These are phyloP conservation scores for Albophoma yamanashiensis DNA, from an alignment of 2,329 filamentous ascomycete species.

Conservation along the genomic window DNA sequence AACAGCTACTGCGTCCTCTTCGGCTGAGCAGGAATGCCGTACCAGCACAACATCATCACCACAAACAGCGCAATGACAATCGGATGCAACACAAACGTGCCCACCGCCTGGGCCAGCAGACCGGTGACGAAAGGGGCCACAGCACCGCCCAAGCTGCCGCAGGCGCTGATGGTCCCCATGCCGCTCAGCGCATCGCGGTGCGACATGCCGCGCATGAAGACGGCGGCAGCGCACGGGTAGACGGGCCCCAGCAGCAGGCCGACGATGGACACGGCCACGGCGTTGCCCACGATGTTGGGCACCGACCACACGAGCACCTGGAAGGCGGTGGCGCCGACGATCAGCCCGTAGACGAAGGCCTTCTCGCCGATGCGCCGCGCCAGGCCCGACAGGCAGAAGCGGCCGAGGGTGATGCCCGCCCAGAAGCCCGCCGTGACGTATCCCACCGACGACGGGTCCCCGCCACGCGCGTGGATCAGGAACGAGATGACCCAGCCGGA, in stretches of 20 bases:
- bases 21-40: constrained; percentile 38
- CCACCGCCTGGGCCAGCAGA: constrained; percentile 48
- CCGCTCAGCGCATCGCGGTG: constrained; percentile 49
- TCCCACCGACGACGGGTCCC: constrained; percentile 59
- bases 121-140: constrained; percentile 57
- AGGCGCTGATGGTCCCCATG: constrained; percentile 58
- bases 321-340: constrained; percentile 51
- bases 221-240: constrained; percentile 60
- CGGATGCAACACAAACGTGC: constrained; percentile 55
- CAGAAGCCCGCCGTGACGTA: constrained; percentile 68
- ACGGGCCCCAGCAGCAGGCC: constrained; percentile 69
- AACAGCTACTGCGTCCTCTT: constrained; percentile 48
- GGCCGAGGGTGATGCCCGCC: constrained; percentile 65
- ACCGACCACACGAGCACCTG: constrained; percentile 72
- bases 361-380: constrained; percentile 62
- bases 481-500: constrained; percentile 84
- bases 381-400: constrained; percentile 58
- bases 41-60: constrained; percentile 58
- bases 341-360: constrained; percentile 52
- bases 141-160: constrained; percentile 58
- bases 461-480: constrained; percentile 61
- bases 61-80: constrained; percentile 56
- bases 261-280: constrained; percentile 57
- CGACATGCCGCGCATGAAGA: constrained; percentile 52
- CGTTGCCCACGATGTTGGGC: constrained; percentile 62